Conservation (phyloP, 257 asterid genomes). For the Lithospermum erythrorhizon region DNA sequence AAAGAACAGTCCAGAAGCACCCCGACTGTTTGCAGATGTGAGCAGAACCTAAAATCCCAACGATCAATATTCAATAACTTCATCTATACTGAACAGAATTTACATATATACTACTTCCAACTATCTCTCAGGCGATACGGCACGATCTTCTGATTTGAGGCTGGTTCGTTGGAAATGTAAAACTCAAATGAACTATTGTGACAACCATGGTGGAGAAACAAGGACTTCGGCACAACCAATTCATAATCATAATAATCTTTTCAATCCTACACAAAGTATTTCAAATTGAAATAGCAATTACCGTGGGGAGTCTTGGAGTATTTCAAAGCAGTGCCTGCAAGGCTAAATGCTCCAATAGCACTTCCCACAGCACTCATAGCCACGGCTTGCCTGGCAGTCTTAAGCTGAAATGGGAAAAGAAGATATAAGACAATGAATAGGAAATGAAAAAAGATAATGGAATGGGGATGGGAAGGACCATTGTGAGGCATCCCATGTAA, state of each 20-base stretch:
- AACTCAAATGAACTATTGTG: too few species aligned
- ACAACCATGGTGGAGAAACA: too few species aligned
- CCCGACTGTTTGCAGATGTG: too few species aligned
- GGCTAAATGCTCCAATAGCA: constrained; percentile 57
- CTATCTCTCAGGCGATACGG: background rate
- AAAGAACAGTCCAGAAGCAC: too few species aligned
- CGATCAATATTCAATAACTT: too few species aligned
- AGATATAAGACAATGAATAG: background rate
- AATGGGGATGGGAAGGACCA: background rate
- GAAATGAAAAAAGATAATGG: background rate
- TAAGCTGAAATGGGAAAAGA: constrained; percentile 45
- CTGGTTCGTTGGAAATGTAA: too few species aligned
- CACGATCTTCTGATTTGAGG: constrained; percentile 1
- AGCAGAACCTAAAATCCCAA: too few species aligned
- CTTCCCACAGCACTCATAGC: constrained; percentile 62
- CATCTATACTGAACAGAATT: too few species aligned
- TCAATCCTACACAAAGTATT: background rate
- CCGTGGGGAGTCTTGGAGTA: constrained; percentile 92
- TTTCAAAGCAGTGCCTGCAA: constrained; percentile 66
- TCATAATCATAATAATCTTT: too few species aligned
- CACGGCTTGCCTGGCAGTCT: constrained; percentile 65
- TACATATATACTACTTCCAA: too few species aligned
- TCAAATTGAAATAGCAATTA: constrained; percentile 15
- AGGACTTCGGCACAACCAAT: background rate
- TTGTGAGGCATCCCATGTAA: background rate